A percentile compares a stretch with the other conserved stretches of the same genome.
These are phyloP conservation scores for Mycena belliarum DNA, from an alignment of 768 basidiomycete species.

Conservation along the genomic window DNA sequence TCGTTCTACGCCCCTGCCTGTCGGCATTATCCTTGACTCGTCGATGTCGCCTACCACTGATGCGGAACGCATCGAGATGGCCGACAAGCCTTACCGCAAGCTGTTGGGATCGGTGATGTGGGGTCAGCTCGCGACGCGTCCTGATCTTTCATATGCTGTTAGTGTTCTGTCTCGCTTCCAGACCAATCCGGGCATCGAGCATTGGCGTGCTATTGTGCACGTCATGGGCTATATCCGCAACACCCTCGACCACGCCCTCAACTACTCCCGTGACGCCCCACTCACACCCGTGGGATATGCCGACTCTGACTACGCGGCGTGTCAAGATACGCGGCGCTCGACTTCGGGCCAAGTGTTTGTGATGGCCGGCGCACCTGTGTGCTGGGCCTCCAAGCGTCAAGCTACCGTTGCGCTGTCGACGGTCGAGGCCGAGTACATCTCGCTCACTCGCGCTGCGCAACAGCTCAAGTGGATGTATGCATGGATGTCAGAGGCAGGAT, in stretches of 20 bases:
- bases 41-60: neutral
- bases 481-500: neutral
- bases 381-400: neutral
- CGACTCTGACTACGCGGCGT: conserved; percentile 25
- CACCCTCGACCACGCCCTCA: neutral
- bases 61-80: neutral
- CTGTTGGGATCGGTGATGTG: conserved; percentile 1
- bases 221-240: neutral
- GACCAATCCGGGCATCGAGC: neutral
- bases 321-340: neutral
- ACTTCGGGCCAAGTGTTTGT: neutral
- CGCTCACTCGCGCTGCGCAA: neutral
- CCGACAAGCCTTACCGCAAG: neutral
- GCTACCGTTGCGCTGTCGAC: neutral
- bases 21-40: neutral
- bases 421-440: neutral
- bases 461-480: neutral
- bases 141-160: neutral
- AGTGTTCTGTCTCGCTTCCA: neutral
- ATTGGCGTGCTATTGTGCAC: neutral
- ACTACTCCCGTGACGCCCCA: neutral
- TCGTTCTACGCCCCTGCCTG: neutral
- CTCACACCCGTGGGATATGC: neutral
- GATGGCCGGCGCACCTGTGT: neutral
- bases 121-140: neutral